These are phyloP conservation scores for Blastobotrys ciferrii DNA, from an alignment of 1,139 yeast genomes.

Conservation along the genomic window DNA sequence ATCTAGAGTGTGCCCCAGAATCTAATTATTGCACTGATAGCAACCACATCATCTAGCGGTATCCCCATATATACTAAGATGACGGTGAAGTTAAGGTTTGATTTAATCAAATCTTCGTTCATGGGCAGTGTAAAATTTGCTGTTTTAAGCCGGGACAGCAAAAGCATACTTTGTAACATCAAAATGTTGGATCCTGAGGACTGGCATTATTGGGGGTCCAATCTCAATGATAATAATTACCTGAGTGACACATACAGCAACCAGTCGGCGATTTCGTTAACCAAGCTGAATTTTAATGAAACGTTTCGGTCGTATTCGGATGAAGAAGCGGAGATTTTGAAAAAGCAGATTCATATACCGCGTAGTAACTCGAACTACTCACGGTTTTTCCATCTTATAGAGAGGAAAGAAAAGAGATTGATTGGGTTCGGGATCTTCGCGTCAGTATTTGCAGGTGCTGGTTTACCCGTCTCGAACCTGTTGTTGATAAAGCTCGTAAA, in stretches of 20 bases:
- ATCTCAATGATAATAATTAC: neutral
- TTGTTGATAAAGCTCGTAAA: neutral
- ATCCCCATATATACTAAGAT: no score
- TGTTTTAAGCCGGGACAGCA: no score
- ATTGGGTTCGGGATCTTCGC: neutral
- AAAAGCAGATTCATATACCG: neutral
- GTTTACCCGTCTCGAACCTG: neutral
- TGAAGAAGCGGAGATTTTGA: conserved; percentile 2
- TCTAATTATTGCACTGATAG: no score
- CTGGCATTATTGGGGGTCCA: neutral
- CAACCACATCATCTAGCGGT: no score
- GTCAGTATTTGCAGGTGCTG: neutral
- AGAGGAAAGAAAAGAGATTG: neutral
- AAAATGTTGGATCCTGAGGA: neutral
- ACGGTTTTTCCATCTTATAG: neutral
- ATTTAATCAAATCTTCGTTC: no score
- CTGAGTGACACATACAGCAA: neutral
- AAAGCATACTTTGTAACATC: no score
- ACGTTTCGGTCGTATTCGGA: neutral
- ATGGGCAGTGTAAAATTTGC: no score
- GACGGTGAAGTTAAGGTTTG: no score
- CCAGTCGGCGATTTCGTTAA: conserved; percentile 4
- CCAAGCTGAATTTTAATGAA: neutral
- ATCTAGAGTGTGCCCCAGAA: no score
- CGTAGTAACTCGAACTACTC: neutral